phyloP scores from a whole-genome alignment of 345 rosid genomes.

The Cardamine resedifolia region DNA sequence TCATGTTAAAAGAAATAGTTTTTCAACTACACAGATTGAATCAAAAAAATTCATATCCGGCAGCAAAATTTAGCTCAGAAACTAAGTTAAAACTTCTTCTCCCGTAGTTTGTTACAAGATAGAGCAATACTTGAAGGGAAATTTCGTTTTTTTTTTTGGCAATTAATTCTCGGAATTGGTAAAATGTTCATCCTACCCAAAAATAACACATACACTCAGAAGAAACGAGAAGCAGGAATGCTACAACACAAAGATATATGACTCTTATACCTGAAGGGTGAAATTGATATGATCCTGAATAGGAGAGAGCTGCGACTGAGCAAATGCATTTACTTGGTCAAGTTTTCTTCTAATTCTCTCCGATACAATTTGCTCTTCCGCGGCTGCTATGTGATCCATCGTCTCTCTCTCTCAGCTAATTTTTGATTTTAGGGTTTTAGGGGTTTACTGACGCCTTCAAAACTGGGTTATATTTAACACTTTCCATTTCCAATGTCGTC shows the following conservation, averaged over 20 bases:
- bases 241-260: background rate
- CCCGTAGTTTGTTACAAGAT: too few relatives aligned
- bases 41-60: background rate
- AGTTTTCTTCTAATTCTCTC: conserved; percentile 69
- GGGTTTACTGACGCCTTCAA: conserved; percentile 10
- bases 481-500: background rate
- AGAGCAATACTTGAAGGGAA: background rate
- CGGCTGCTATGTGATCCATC: conserved; percentile 73
- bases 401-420: conserved; percentile 11
- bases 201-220: background rate
- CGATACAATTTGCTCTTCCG: conserved; percentile 59
- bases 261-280: conserved; percentile 70
- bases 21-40: background rate
- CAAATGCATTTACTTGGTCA: conserved; percentile 59
- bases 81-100: background rate
- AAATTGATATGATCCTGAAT: conserved; percentile 82
- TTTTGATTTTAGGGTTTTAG: conserved; percentile 27
- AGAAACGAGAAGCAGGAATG: background rate
- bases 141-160: too few relatives aligned
- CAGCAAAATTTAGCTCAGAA: background rate
- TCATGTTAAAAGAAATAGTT: background rate
- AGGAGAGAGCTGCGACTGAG: conserved; percentile 72
- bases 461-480: background rate
- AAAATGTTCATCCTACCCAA: background rate
- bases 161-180: background rate